phyloP scores from a whole-genome alignment of 202 grass and related monocot genomes.

The Setaria viridis region DNA sequence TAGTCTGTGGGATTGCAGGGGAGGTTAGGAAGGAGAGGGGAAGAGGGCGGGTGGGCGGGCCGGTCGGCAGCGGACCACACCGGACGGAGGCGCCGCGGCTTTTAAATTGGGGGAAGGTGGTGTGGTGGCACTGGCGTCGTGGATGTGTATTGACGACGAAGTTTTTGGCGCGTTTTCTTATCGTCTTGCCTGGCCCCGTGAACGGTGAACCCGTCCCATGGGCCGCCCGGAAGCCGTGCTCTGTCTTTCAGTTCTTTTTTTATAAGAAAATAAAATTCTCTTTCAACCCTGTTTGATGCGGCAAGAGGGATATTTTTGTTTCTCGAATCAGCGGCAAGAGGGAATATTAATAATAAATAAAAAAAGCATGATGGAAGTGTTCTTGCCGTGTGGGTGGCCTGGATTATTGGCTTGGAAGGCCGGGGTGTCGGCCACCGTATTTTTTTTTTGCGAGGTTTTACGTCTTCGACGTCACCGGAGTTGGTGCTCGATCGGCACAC shows the following conservation, averaged over 20 bases:
- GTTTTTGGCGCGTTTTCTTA: slow-evolving; percentile 6
- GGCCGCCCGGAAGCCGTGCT: neutral
- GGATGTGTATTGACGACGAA: neutral
- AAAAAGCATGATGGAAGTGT: no score
- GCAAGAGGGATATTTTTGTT: neutral
- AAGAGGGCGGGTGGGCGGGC: neutral
- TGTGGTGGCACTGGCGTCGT: neutral
- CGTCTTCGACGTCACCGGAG: neutral
- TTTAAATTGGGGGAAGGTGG: slow-evolving; percentile 26
- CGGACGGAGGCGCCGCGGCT: neutral
- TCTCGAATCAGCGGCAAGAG: no score
- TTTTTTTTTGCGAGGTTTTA: neutral
- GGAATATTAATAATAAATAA: no score
- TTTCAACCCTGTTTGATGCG: neutral
- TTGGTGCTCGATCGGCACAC: no score
- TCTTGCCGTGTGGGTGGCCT: neutral
- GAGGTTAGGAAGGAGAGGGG: neutral
- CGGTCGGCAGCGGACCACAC: neutral
- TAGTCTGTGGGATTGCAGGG: neutral
- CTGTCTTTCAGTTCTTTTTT: neutral
- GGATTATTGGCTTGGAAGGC: neutral
- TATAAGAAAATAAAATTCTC: neutral
- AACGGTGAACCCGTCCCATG: slow-evolving; percentile 34
- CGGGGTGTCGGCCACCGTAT: neutral
- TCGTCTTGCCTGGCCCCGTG: neutral